Evolutionary conservation across 1,284 basidiomycete genomes (phyloP), one percentile per base, ranked within the genome.

Genomic region (Cutaneotrichosporon cutaneum): DNA sequence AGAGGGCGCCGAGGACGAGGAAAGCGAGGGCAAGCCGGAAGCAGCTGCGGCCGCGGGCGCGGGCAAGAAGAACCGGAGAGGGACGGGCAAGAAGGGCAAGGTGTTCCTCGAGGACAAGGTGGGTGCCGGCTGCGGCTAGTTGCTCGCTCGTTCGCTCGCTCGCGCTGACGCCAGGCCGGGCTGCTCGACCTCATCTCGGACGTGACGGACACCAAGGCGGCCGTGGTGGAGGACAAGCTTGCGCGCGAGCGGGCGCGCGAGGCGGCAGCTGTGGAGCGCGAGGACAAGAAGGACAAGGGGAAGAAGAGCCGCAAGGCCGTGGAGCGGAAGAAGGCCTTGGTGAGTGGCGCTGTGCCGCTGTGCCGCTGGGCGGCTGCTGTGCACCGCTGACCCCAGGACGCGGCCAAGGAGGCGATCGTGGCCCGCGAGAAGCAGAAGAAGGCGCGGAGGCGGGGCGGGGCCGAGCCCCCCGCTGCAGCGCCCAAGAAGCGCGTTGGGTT

Each of bases 241-340:
- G 24, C 24, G 24, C 52, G 52, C 21, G 52, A 54, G 22, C 21
- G 35, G 22, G 52, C 18, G 32, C 52, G 35, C 21, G 52, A 54
- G 33, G 52, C 22, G 9, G 35, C 33, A 1, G 24, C 35, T 11
- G 35, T 27, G 13, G 33, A 54, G 35, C 33, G 52, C n/a, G 52
- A 54, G 33, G 52, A 33, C 22, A 26, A 22, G 52, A 24, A 11
- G 22, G 35, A 33, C 7, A 21, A 21, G 35, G 32, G 32, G 35
- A 54, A 54, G 33, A 39, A 39, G 52, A 14, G 65, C 0, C 70
- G 71, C 32, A 71, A 68, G 18, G 70, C 68, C 61, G 74, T 77
- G 60, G 72, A 72, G 9, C 67, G 69, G 32, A 70, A 70, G 61
- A 56, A 65, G 36, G 62, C 33, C 6, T 18, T 42, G 18, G 39